Evolutionary conservation across 768 basidiomycete genomes (phyloP).

Genomic region (Hypholoma sublateritium): DNA sequence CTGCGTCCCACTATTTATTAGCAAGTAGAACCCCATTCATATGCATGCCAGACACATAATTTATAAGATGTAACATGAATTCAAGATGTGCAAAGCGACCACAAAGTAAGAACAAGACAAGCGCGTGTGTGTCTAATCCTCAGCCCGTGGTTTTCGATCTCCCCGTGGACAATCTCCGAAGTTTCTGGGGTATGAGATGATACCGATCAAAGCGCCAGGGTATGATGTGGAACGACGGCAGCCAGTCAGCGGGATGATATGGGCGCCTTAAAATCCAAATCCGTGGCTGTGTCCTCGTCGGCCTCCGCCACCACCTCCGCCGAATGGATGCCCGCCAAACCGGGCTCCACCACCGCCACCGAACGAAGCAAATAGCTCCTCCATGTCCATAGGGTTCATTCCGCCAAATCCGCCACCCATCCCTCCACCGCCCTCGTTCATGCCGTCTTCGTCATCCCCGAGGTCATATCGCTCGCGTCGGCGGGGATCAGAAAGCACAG

Average conservation of each 20-base stretch:
- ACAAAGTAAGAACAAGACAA: too few species aligned
- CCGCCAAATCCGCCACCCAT: conserved; percentile 46
- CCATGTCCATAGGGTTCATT: conserved; percentile 49
- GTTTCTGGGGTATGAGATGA: not conserved
- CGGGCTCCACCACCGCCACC: conserved; percentile 41
- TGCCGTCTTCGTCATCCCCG: conserved; percentile 81
- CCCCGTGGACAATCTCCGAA: too few species aligned
- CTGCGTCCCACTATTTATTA: too few species aligned
- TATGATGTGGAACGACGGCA: not conserved
- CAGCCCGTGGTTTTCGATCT: too few species aligned
- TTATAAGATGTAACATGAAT: too few species aligned
- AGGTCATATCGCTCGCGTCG: conserved; percentile 75
- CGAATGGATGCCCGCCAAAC: conserved; percentile 27
- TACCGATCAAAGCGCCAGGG: not conserved
- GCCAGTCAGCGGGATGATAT: not conserved
- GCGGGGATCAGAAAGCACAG: conserved; percentile 76
- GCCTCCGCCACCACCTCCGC: conserved; percentile 23
- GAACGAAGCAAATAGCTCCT: conserved; percentile 67
- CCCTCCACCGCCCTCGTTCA: conserved; percentile 40
- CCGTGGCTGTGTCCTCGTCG: conserved; percentile 18
- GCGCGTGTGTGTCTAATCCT: too few species aligned
- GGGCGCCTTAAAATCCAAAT: not conserved
- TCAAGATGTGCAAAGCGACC: too few species aligned
- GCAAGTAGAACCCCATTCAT: too few species aligned
- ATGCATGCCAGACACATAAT: too few species aligned